These are phyloP conservation scores for Glycine tomentella DNA, from an alignment of 306 rosid species.

Conservation along the genomic window DNA sequence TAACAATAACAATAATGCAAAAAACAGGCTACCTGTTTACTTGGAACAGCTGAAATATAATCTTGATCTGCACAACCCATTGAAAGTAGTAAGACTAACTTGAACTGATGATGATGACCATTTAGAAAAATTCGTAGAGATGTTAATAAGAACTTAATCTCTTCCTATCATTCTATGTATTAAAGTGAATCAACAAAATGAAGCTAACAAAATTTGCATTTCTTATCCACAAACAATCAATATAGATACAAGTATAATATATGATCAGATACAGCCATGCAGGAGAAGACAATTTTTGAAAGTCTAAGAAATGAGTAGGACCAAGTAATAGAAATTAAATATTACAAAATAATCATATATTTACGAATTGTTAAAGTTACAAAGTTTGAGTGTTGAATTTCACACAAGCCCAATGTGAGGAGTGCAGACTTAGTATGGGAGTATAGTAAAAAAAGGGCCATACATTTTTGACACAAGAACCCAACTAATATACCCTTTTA, in stretches of 20 bases:
- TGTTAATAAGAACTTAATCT: slow-evolving; percentile 6
- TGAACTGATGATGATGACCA: slow-evolving; percentile 17
- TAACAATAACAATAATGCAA: slow-evolving; percentile 25
- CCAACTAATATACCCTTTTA: background rate
- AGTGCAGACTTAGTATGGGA: background rate
- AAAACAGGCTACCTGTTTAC: slow-evolving; percentile 59
- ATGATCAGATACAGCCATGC: background rate
- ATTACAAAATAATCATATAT: background rate
- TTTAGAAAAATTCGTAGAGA: slow-evolving; percentile 1
- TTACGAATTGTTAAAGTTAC: background rate
- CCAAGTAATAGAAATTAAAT: background rate
- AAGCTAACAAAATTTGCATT: background rate
- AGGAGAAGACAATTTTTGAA: background rate
- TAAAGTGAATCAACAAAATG: background rate
- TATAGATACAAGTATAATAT: background rate
- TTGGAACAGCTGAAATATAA: slow-evolving; percentile 54
- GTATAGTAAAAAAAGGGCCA: background rate
- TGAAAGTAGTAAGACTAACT: slow-evolving; percentile 37
- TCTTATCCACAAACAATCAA: slow-evolving; percentile 4
- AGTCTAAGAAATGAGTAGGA: background rate
- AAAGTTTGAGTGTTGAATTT: background rate
- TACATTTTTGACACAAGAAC: background rate
- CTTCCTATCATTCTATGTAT: background rate
- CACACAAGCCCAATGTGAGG: background rate
- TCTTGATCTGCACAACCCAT: slow-evolving; percentile 70